phyloP scores from a whole-genome alignment of 352 stramenopile species.

The Aphanomyces cochlioides region DNA sequence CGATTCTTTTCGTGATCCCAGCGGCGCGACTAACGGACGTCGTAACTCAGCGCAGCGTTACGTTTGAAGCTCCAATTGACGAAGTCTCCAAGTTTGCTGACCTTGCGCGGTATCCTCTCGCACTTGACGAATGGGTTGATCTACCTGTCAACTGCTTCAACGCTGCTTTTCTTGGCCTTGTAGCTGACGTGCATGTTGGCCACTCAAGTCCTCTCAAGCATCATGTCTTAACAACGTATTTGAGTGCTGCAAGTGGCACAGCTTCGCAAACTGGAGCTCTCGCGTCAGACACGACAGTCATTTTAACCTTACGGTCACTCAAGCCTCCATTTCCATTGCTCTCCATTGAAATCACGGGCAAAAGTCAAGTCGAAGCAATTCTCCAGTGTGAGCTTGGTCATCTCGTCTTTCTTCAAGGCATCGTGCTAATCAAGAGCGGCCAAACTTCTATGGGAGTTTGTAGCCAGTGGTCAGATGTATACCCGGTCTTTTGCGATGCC shows the following conservation, averaged over 20 bases:
- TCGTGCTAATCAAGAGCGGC: conserved; percentile 23
- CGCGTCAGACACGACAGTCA: background rate
- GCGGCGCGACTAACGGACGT: conserved; percentile 1
- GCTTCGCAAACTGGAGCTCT: background rate
- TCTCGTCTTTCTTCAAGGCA: conserved; percentile 17
- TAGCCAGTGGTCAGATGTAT: background rate
- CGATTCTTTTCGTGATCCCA: conserved; percentile 18
- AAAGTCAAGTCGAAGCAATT: background rate
- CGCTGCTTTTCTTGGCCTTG: conserved; percentile 17
- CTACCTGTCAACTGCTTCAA: conserved; percentile 18
- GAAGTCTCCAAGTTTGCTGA: conserved; percentile 23
- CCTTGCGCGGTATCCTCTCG: conserved; percentile 15
- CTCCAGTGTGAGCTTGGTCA: background rate
- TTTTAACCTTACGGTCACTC: conserved; percentile 11
- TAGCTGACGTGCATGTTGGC: background rate
- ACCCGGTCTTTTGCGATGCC: background rate
- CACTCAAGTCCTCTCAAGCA: background rate
- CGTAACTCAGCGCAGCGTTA: conserved; percentile 5
- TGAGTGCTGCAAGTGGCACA: background rate
- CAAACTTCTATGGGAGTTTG: conserved; percentile 20
- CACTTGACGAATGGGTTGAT: background rate
- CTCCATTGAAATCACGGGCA: conserved; percentile 17
- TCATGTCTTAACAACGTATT: conserved; percentile 12
- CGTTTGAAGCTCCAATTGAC: conserved; percentile 17
- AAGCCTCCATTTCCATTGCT: background rate